Evolutionary conservation across 495 filamentous ascomycete species (phyloP).

Genomic region (Cercophora sp.): DNA sequence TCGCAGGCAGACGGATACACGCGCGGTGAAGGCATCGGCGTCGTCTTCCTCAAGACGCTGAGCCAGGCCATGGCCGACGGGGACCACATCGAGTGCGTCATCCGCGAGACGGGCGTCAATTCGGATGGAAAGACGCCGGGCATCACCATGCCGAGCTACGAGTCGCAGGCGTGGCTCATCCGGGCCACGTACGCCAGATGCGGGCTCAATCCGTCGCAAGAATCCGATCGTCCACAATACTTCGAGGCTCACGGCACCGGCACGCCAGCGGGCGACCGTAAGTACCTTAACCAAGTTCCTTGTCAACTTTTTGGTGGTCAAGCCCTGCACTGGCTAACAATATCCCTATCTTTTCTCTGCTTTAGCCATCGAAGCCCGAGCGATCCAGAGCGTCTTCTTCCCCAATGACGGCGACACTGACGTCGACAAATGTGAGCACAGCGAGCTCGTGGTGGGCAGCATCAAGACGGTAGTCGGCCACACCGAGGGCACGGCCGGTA

Average conservation of each 20-base stretch:
- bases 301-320: too few relatives aligned
- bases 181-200: conserved; percentile 40
- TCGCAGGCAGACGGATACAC: conserved; percentile 57
- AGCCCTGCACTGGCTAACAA: too few relatives aligned
- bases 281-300: too few relatives aligned
- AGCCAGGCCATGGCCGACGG: conserved; percentile 43
- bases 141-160: conserved; percentile 48
- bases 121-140: conserved; percentile 48
- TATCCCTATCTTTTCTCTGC: too few relatives aligned
- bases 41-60: conserved; percentile 52
- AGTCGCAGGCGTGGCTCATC: conserved; percentile 50
- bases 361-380: conserved; percentile 29
- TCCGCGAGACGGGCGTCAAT: conserved; percentile 52
- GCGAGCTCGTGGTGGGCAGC: conserved; percentile 50
- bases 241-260: conserved; percentile 41
- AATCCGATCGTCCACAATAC: conserved; percentile 31
- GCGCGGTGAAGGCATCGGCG: conserved; percentile 55
- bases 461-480: conserved; percentile 57
- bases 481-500: conserved; percentile 47
- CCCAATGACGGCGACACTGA: conserved; percentile 14
- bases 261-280: conserved; percentile 16
- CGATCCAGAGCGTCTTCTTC: conserved; percentile 12
- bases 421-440: too few relatives aligned
- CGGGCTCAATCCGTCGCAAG: conserved; percentile 32
- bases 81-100: conserved; percentile 57